Base-by-base conservation (phyloP, 2,329 filamentous ascomycete genomes). In the Chrysosporium keratinophilum region DNA sequence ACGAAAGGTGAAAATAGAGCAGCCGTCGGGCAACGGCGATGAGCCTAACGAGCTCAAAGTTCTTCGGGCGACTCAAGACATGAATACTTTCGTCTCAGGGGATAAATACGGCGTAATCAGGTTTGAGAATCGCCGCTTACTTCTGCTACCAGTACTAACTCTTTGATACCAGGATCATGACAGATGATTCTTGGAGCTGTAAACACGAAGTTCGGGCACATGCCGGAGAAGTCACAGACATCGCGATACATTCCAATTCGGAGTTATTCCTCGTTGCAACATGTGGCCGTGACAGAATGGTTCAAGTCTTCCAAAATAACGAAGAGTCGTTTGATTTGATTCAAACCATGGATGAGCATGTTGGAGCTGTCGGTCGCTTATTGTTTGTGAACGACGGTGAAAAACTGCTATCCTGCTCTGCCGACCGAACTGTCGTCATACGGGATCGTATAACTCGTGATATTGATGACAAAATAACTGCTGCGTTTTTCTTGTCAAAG, bases 331-430 rank as follows among this genome's bases (percentile, higher is more conserved):
- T 94, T 68, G 80, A 86, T 55, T 79, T 96, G 54, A 80, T 95
- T 50, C 93, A 98, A 67, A 98, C 93, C 0, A 79, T 97, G 64
- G 83, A 87, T 54, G 91, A 98, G 61, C 95, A 97, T 68, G 83
- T 89, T 31, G 88, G 89, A 19, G 87, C 87, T 58, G 90, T 98
- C 15, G 84, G 79, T 52, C 83, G 84, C 28, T 72, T 96, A 28
- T 76, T 90, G 7, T 88, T 94, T 55, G 80, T 85, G 2, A 78
- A 84, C 41, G 80, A 88, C 65, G 82, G 82, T 3, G 74, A 76
- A 40, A 83, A 78, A 58, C 72, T 97, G 43, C 77, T 97, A 17
- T 96, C 93, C 0, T 90, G 85, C 62, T 95, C 91, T 1, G 77
- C 88, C 48, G 93, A 98, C 69, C 82, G 93, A 41, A 94, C 88